Base-by-base conservation (phyloP, 495 filamentous ascomycete species). In the Hyphodiscus hymeniophilus region DNA sequence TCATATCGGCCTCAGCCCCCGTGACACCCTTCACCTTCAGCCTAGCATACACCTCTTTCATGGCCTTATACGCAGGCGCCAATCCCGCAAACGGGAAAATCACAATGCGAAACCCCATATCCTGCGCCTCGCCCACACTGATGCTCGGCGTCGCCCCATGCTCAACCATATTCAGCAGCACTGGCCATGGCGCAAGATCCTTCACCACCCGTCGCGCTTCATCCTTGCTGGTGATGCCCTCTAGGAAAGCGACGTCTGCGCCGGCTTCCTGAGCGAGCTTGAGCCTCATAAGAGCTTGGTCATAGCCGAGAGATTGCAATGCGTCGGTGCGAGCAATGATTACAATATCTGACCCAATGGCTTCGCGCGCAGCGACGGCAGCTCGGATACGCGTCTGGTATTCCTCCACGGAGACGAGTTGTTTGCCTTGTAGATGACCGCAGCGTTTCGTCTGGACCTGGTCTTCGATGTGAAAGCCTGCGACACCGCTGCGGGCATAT, bases 401-500 rank as follows among this genome's bases (percentile, higher is more conserved):
- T 17, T 71, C 69, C 0, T 74, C 68, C 0, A 54, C 48, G 18
- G 56, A 39, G 35, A 85, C 80, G 10, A 85, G 66, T 39, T 74
- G 67, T 56, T 87, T 87, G 28, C 78, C 75, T 0, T 58, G 58
- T 2, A 83, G 64, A 40, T 82, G 77, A 0, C 79, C 80, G 55
- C 79, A 82, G 1, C 79, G 78, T 59, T 86, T 86, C 41, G 70
- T 76, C 45, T 67, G 64, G 21, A 84, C 71, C 53, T 86, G 81
- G 63, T 86, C 83, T 64, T 87, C 83, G 48, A 86, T 75, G 48
- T 86, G 81, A 46, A 86, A 68, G 8, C 72, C 83, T 2, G 82
- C 82, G 0, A 85, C 79, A n/a, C 80, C 80, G 12, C 75, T 70
- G 15, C 71, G 70, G 26, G 76, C 75, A 57, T 85, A 87, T 36